Evolutionary conservation across 768 basidiomycete species (phyloP), one percentile per base, ranked within the genome.

Genomic region (Cystoderma amianthinum): DNA sequence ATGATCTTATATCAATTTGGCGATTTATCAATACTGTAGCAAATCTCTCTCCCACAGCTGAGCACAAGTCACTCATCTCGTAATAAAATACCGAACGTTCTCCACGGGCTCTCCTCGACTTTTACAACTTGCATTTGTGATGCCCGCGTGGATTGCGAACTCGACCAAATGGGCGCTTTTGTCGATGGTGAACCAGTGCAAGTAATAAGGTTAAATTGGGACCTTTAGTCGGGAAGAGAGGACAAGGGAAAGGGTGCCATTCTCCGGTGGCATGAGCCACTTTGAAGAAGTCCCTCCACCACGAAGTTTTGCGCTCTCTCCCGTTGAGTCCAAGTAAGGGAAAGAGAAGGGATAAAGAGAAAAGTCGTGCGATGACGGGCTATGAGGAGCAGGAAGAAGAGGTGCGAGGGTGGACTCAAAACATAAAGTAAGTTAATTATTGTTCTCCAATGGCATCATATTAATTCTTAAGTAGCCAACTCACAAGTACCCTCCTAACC

Each of bases 111-210:
- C 39, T 67, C 76, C 5, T 79, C 78, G 13, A 83, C 80, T 0
- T 87, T 86, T 51, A 79, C 80, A 3, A 80, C 81, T 1, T 87
- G 85, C 41, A 85, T 85, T 0, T 87, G 85, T 47, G 85, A 84
- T 4, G 65, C 73, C 6, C 66, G 66, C 4, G 67, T 64, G 23
- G 77, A 82, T 39, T 88, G 85, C 49, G 82, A 76, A 2, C 56
- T 83, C 18, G 65, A 62, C 10, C 69, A 74, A n/a, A 81, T 85
- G n/a, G n/a, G 73, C 11, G 65, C 65, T n/a, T 79, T 85, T 47
- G 80, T 84, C 23, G 58, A 64, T 30, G 54, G 55, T 23, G 50
- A 48, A 13, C 17, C 40, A 25, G 25, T n/a, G 24, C 39, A 24
- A 19, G 18, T 11, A 19, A 18, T 23, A 39, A 39, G 11, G 47